These are phyloP conservation scores for Eryngium alpinum DNA, from an alignment of 140 eudicot genomes.

Conservation along the genomic window DNA sequence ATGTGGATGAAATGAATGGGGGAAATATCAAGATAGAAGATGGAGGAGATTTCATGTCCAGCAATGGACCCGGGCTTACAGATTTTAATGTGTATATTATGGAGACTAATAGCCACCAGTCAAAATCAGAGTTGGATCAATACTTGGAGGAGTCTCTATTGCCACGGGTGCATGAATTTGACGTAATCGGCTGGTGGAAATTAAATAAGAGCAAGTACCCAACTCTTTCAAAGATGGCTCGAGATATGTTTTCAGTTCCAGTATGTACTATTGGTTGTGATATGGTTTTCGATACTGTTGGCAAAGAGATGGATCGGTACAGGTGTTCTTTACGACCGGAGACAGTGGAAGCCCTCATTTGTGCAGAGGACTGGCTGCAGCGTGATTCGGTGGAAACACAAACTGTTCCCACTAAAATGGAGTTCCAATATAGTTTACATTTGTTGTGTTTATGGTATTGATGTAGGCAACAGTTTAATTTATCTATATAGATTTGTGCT, in stretches of 20 bases:
- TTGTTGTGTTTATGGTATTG: too few relatives aligned
- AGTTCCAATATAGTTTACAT: too few relatives aligned
- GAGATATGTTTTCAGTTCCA: constrained; percentile 40
- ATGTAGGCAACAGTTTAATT: too few relatives aligned
- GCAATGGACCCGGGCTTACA: background rate
- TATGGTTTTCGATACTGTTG: constrained; percentile 31
- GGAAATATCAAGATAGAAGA: too few relatives aligned
- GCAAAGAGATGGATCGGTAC: constrained; percentile 32
- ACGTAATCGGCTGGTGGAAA: constrained; percentile 57
- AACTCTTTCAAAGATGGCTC: constrained; percentile 44
- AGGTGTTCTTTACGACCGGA: constrained; percentile 29
- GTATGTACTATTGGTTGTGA: constrained; percentile 32
- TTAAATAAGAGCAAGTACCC: constrained; percentile 30
- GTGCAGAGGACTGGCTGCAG: constrained; percentile 52
- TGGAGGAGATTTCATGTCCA: too few relatives aligned
- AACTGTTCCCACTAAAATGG: too few relatives aligned
- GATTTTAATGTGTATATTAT: constrained; percentile 29
- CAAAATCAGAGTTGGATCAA: constrained; percentile 40
- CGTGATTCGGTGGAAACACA: too few relatives aligned
- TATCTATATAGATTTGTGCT: too few relatives aligned
- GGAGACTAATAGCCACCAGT: constrained; percentile 21
- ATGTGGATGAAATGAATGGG: too few relatives aligned
- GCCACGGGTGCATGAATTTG: constrained; percentile 39
- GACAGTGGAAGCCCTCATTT: constrained; percentile 37
- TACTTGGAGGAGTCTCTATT: constrained; percentile 37